These are phyloP conservation scores for Hansenula anomala DNA, from an alignment of 1,139 yeast species.

Conservation along the genomic window DNA sequence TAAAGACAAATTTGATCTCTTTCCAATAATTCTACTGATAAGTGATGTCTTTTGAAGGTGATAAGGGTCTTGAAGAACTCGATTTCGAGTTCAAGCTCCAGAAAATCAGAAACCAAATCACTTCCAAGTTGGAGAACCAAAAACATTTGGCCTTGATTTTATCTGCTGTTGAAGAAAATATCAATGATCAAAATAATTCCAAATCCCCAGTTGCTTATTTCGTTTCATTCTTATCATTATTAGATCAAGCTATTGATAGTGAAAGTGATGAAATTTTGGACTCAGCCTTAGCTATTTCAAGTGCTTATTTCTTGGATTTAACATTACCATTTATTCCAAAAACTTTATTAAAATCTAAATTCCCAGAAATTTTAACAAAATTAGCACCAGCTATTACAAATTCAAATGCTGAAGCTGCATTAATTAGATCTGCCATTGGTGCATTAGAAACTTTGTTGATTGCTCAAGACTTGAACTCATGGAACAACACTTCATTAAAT, in stretches of 20 bases:
- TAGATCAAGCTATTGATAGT: slow-evolving; percentile 66
- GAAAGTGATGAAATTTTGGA: slow-evolving; percentile 52
- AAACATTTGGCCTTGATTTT: slow-evolving; percentile 71
- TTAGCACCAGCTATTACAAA: slow-evolving; percentile 77
- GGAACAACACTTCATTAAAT: slow-evolving; percentile 52
- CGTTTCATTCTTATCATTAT: slow-evolving; percentile 73
- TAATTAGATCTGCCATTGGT: slow-evolving; percentile 80
- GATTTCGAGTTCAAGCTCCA: slow-evolving; percentile 65
- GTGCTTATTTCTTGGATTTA: slow-evolving; percentile 78
- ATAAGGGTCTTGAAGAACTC: slow-evolving; percentile 46
- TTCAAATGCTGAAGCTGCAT: slow-evolving; percentile 74
- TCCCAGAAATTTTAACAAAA: slow-evolving; percentile 71
- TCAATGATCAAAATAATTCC: slow-evolving; percentile 65
- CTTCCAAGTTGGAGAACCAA: slow-evolving; percentile 79
- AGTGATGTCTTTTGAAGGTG: slow-evolving; percentile 26
- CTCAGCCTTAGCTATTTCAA: slow-evolving; percentile 59
- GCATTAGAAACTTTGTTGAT: slow-evolving; percentile 72
- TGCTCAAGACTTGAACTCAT: slow-evolving; percentile 76
- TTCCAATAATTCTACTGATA: too few species aligned
- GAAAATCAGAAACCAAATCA: slow-evolving; percentile 64
- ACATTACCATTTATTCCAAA: slow-evolving; percentile 74
- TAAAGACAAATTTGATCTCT: not conserved
- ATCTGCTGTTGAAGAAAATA: slow-evolving; percentile 85
- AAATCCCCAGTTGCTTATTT: slow-evolving; percentile 69
- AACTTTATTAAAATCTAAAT: slow-evolving; percentile 62